Evolutionary conservation across 192 early-diverging fungal species (phyloP).

Genomic region (Podochytrium sp.): DNA sequence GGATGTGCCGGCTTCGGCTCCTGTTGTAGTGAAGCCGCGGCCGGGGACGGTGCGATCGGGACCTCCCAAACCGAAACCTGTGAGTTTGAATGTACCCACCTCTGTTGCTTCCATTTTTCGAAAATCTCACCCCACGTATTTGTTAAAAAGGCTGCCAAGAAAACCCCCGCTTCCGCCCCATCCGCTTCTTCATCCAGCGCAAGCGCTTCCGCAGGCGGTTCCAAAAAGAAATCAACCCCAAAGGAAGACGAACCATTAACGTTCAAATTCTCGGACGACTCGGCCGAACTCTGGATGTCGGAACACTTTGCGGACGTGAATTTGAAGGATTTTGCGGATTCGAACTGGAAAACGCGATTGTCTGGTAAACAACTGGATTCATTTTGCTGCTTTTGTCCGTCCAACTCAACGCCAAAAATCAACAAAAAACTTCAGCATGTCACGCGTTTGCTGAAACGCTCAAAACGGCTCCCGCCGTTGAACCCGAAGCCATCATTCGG

Average conservation of each 20-base stretch:
- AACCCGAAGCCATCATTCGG: conserved; percentile 83
- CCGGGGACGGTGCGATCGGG: neutral
- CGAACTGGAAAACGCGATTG: conserved; percentile 88
- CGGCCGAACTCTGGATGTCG: conserved; percentile 62
- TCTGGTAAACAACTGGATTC: conserved; percentile 53
- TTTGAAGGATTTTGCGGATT: conserved; percentile 65
- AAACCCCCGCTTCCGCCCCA: conserved; percentile 6
- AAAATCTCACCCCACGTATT: neutral
- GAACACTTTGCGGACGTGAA: conserved; percentile 64
- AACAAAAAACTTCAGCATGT: conserved; percentile 48
- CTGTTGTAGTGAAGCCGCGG: neutral
- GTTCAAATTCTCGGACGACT: conserved; percentile 73
- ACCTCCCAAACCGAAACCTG: neutral
- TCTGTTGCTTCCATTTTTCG: neutral
- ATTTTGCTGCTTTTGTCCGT: neutral
- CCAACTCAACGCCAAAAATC: neutral
- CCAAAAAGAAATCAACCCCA: conserved; percentile 40
- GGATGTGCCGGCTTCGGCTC: neutral
- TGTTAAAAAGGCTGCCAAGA: conserved; percentile 13
- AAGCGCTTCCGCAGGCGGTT: conserved; percentile 4
- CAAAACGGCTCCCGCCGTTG: conserved; percentile 53
- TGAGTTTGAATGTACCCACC: too few relatives aligned
- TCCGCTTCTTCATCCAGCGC: conserved; percentile 24
- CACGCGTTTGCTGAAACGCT: conserved; percentile 76
- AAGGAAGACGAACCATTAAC: conserved; percentile 54